Evolutionary conservation across 495 filamentous ascomycete genomes (phyloP).

Genomic region (Penicillium manginii): DNA sequence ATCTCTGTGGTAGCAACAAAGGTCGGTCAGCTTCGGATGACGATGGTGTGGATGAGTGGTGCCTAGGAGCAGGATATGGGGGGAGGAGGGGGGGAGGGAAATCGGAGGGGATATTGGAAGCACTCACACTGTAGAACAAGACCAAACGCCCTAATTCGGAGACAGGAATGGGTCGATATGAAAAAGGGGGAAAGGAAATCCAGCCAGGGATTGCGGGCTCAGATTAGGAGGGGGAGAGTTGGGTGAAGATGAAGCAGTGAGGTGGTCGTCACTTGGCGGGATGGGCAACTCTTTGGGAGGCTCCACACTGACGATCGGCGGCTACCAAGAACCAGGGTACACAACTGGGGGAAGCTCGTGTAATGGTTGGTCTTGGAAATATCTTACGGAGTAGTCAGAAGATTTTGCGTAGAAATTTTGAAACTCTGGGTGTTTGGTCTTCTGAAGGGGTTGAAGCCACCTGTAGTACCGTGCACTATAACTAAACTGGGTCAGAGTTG

Average conservation of each 20-base stretch:
- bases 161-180: slow-evolving; percentile 11
- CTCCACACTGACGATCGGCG: slow-evolving; percentile 49
- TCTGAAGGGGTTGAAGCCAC: not conserved
- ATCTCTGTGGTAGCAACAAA: slow-evolving; percentile 9
- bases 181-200: slow-evolving; percentile 16
- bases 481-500: not conserved
- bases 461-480: not conserved
- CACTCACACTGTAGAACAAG: slow-evolving; percentile 17
- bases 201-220: slow-evolving; percentile 14
- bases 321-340: slow-evolving; percentile 35
- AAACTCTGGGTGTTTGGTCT: not conserved
- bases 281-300: slow-evolving; percentile 28
- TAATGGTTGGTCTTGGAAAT: not conserved
- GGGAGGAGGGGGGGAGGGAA: slow-evolving; percentile 10
- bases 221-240: slow-evolving; percentile 17
- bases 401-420: not conserved
- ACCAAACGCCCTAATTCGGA: slow-evolving; percentile 12
- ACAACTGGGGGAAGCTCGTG: not conserved
- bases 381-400: not conserved
- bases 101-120: not conserved
- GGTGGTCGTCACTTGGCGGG: slow-evolving; percentile 43
- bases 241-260: slow-evolving; percentile 27
- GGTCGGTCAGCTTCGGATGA: slow-evolving; percentile 28
- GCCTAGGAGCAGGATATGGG: slow-evolving; percentile 32
- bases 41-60: slow-evolving; percentile 24